phyloP scores from a whole-genome alignment of 257 asterid genomes.

The Nicotiana noctiflora region DNA sequence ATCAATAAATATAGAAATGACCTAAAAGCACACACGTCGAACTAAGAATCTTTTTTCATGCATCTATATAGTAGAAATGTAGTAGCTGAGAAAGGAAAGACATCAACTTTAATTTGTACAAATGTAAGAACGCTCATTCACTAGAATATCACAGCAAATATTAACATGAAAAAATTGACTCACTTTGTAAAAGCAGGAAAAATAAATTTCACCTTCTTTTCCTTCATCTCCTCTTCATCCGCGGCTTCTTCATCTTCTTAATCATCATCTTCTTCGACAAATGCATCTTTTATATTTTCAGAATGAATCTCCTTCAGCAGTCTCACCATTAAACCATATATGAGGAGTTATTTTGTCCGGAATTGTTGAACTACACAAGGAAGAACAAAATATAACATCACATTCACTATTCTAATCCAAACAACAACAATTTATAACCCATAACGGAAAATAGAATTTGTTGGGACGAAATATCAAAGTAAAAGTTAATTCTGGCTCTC shows the following conservation, averaged over 20 bases:
- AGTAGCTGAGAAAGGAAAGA: too few species aligned
- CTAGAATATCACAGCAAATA: background rate
- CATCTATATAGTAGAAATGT: too few species aligned
- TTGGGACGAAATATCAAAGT: background rate
- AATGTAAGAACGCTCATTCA: too few species aligned
- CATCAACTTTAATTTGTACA: too few species aligned
- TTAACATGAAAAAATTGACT: background rate
- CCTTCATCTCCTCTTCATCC: slow-evolving; percentile 8
- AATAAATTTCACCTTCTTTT: slow-evolving; percentile 38
- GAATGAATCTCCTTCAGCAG: slow-evolving; percentile 44
- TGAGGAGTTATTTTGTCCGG: slow-evolving; percentile 72
- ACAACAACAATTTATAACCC: background rate
- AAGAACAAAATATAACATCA: background rate
- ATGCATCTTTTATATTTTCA: slow-evolving; percentile 21
- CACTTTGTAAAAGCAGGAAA: background rate
- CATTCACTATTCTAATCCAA: background rate
- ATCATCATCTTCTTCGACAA: background rate
- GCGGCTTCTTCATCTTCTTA: background rate
- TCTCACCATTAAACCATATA: slow-evolving; percentile 93
- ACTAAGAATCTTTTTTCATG: too few species aligned
- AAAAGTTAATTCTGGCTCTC: slow-evolving; percentile 40
- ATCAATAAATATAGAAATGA: too few species aligned
- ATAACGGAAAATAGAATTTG: background rate
- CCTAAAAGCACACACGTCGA: too few species aligned
- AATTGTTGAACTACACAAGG: slow-evolving; percentile 42